Evolutionary conservation across 179 eudicot species (phyloP).

Genomic region (Beta lomatogona): DNA sequence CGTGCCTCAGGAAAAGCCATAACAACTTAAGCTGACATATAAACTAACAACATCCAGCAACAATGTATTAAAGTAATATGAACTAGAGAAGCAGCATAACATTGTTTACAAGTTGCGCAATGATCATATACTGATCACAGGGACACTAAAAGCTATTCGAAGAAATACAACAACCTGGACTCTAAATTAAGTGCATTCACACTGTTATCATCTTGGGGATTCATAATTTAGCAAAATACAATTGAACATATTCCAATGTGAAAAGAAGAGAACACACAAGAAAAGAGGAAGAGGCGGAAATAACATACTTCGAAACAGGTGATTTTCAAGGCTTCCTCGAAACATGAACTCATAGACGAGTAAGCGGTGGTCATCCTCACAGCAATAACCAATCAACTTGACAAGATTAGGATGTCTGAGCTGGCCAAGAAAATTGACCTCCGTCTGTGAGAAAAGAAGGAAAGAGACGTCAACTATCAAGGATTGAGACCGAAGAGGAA

Average conservation of each 20-base stretch:
- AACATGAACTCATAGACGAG: constrained; percentile 87
- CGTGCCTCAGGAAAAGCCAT: constrained; percentile 48
- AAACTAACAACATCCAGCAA: not conserved
- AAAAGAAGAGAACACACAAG: not conserved
- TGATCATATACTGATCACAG: not conserved
- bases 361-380: constrained; percentile 80
- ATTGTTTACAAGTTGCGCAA: not conserved
- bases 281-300: constrained; percentile 8
- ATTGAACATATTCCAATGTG: too few species aligned
- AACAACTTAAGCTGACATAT: constrained; percentile 31
- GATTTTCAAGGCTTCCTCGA: constrained; percentile 83
- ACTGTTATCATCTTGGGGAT: too few species aligned
- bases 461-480: not conserved
- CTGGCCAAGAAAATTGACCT: constrained; percentile 82
- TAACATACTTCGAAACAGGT: constrained; percentile 73
- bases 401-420: constrained; percentile 77
- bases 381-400: constrained; percentile 82
- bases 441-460: constrained; percentile 43
- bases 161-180: not conserved
- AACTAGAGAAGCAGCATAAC: not conserved
- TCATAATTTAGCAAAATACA: too few species aligned
- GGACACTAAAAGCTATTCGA: not conserved
- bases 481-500: not conserved
- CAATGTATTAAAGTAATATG: not conserved
- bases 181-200: too few species aligned